A percentile compares a stretch with the other conserved stretches of the same genome.
Conservation (phyloP, 805 yeast species). For the Scheffersomyces ergatensis region DNA sequence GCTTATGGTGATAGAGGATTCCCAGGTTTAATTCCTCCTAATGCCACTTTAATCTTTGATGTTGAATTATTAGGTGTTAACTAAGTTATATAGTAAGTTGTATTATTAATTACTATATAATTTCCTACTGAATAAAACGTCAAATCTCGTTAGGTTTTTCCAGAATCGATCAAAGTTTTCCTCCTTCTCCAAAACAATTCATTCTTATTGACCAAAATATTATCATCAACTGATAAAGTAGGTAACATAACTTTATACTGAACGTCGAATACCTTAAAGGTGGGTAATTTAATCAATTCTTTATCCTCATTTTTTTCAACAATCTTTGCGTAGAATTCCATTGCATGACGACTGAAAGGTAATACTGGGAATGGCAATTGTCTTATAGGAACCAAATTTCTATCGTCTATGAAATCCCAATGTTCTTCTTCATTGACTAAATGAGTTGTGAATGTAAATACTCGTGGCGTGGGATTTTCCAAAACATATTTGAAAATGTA, state of each 20-base stretch:
- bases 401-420: constrained; percentile 22
- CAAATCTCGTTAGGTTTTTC: not conserved
- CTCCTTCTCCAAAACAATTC: constrained; percentile 13
- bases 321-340: constrained; percentile 29
- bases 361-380: constrained; percentile 48
- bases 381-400: constrained; percentile 27
- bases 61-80: constrained; percentile 68
- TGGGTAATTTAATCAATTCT: constrained; percentile 47
- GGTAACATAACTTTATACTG: constrained; percentile 65
- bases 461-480: constrained; percentile 74
- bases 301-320: constrained; percentile 8
- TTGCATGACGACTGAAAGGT: constrained; percentile 54
- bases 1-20: constrained; percentile 95
- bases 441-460: constrained; percentile 59
- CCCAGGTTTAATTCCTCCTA: constrained; percentile 96
- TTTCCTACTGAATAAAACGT: not conserved
- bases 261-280: constrained; percentile 63
- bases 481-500: constrained; percentile 42
- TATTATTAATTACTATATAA: not conserved
- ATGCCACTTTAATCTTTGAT: constrained; percentile 86
- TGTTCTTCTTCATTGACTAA: constrained; percentile 27
- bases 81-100: constrained; percentile 16
- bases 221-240: constrained; percentile 21
- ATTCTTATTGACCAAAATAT: constrained; percentile 11
- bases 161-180: too few relatives aligned